Evolutionary conservation across 768 basidiomycete genomes (phyloP).

Genomic region (Tulasnella sp.): DNA sequence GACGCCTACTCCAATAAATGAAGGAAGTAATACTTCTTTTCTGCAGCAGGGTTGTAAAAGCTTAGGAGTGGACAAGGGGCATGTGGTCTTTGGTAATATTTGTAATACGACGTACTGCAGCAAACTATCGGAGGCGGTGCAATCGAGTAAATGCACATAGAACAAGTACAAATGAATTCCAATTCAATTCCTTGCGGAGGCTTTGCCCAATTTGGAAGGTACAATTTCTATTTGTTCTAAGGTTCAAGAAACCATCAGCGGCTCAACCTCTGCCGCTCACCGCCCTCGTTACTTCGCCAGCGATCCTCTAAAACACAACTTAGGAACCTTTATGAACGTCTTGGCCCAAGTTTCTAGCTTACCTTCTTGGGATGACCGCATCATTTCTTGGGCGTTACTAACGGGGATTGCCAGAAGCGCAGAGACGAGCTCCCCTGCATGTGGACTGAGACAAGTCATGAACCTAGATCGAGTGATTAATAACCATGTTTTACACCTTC

Average conservation of each 20-base stretch:
- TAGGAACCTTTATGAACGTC: background rate
- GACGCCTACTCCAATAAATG: too few species aligned
- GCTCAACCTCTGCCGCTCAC: background rate
- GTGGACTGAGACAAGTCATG: background rate
- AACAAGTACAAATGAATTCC: too few species aligned
- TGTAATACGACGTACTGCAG: too few species aligned
- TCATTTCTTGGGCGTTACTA: background rate
- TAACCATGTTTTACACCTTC: background rate
- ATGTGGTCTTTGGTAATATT: too few species aligned
- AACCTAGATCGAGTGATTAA: background rate
- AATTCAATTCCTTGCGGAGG: too few species aligned
- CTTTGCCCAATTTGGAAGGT: too few species aligned
- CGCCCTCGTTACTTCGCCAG: background rate
- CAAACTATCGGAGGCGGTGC: too few species aligned
- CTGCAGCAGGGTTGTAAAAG: too few species aligned
- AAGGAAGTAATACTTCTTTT: too few species aligned
- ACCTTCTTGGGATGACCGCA: background rate
- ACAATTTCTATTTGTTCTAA: slow-evolving; percentile 1
- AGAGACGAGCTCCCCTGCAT: background rate
- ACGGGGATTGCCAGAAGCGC: background rate
- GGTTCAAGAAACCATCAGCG: background rate
- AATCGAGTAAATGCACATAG: too few species aligned
- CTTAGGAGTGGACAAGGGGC: too few species aligned
- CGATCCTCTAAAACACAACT: background rate
- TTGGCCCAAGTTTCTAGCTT: background rate